Percentiles rank a stretch among this genome's conserved stretches.
Conservation (phyloP, 2,329 filamentous ascomycete genomes). For the Pseudogymnoascus pannorum region DNA sequence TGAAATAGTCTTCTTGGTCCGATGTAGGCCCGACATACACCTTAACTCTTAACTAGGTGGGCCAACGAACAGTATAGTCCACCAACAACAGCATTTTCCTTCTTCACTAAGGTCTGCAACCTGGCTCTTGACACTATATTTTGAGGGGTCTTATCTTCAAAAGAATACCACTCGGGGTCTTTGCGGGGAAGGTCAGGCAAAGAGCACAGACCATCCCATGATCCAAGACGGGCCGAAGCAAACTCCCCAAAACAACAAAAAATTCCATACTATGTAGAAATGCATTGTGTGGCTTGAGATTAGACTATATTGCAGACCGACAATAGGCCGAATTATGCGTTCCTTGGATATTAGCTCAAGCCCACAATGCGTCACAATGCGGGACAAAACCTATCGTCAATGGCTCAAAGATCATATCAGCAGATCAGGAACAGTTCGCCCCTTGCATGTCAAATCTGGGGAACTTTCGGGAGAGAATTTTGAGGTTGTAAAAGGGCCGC, state of each 20-base stretch:
- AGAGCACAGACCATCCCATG: background rate
- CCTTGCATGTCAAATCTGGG: background rate
- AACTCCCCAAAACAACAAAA: no score
- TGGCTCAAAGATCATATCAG: background rate
- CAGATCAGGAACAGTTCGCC: background rate
- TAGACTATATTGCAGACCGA: background rate
- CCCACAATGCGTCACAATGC: background rate
- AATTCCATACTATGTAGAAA: background rate
- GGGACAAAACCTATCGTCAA: background rate
- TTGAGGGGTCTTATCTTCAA: no score
- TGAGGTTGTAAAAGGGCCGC: background rate
- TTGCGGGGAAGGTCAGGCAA: background rate
- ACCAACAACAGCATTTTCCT: background rate
- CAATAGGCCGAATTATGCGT: background rate
- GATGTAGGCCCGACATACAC: conserved; percentile 1
- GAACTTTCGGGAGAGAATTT: background rate
- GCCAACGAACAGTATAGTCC: background rate
- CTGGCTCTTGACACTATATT: background rate
- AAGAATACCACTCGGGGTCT: background rate
- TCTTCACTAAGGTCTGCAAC: no score
- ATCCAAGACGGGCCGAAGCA: background rate
- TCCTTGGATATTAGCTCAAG: background rate
- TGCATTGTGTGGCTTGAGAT: background rate
- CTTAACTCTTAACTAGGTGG: no score
- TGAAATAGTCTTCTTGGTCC: background rate